Percentiles rank a stretch among this genome's conserved stretches.
Conservation (phyloP, 805 yeast genomes). For the Candida ovalis region DNA sequence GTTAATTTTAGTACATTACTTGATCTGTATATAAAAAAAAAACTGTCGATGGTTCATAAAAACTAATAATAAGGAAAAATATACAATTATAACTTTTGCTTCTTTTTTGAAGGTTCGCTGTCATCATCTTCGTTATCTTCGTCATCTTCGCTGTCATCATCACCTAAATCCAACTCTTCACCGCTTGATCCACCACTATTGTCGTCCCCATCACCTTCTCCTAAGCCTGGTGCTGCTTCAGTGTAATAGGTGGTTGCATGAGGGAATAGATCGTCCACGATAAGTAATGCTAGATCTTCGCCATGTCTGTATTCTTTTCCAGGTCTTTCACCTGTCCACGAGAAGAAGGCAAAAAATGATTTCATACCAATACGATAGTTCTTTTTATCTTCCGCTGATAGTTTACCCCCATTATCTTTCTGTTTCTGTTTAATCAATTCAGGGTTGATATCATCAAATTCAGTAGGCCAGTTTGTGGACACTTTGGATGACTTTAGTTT, state of each 20-base stretch:
- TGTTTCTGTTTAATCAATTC: conserved; percentile 38
- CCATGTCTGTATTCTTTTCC: conserved; percentile 78
- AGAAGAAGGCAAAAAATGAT: conserved; percentile 83
- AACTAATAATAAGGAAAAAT: too few species aligned
- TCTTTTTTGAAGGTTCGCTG: conserved; percentile 9
- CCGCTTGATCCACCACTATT: conserved; percentile 36
- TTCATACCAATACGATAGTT: conserved; percentile 69
- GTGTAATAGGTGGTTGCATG: conserved; percentile 80
- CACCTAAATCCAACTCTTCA: conserved; percentile 51
- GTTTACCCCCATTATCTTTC: conserved; percentile 25
- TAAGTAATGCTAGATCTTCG: conserved; percentile 66
- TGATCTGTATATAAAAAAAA: neutral
- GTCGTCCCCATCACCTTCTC: conserved; percentile 52
- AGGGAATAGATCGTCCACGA: conserved; percentile 80
- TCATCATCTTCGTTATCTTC: conserved; percentile 25
- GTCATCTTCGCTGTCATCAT: conserved; percentile 41
- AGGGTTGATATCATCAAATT: conserved; percentile 56
- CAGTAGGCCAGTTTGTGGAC: conserved; percentile 65
- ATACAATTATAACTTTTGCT: neutral
- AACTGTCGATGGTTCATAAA: neutral
- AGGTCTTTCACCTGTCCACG: conserved; percentile 76
- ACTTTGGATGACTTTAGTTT: conserved; percentile 51
- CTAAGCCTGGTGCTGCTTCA: conserved; percentile 61
- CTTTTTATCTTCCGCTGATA: conserved; percentile 51
- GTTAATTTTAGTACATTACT: neutral